phyloP scores from a whole-genome alignment of 2,329 filamentous ascomycete species.

The Pseudogymnoascus sp. region DNA sequence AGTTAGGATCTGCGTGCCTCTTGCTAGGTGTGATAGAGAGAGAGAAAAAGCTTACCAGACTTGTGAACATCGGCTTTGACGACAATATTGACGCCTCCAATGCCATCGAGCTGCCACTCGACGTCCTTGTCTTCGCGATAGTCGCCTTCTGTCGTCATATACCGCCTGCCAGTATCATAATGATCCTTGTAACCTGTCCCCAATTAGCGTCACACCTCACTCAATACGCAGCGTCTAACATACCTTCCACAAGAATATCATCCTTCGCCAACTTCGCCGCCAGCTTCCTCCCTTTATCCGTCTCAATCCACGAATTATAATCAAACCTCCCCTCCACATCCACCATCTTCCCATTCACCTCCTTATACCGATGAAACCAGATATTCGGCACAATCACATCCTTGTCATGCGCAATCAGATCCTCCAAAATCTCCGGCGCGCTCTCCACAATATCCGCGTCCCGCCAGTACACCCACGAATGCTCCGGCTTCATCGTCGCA shows the following conservation, averaged over 20 bases:
- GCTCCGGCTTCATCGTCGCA: slow-evolving; percentile 78
- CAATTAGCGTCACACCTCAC: slow-evolving; percentile 14
- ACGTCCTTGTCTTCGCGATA: slow-evolving; percentile 87
- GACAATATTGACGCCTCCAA: slow-evolving; percentile 93
- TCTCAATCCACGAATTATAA: slow-evolving; percentile 98
- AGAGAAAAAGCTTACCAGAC: slow-evolving; percentile 53
- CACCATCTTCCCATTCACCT: slow-evolving; percentile 50
- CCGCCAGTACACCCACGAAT: slow-evolving; percentile 98
- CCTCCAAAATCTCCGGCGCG: slow-evolving; percentile 78
- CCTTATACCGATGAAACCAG: slow-evolving; percentile 82
- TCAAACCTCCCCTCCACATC: slow-evolving; percentile 98
- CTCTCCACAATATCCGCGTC: slow-evolving; percentile 95
- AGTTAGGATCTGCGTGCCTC: background rate
- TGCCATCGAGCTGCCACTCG: slow-evolving; percentile 86
- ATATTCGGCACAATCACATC: slow-evolving; percentile 94
- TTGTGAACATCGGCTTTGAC: slow-evolving; percentile 97
- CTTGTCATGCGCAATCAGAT: slow-evolving; percentile 87
- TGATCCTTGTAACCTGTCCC: slow-evolving; percentile 71
- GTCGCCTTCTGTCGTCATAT: slow-evolving; percentile 88
- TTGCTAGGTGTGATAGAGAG: background rate
- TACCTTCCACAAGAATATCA: slow-evolving; percentile 72
- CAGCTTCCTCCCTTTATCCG: slow-evolving; percentile 71
- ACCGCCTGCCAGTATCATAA: slow-evolving; percentile 78
- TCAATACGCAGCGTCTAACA: too few species aligned
- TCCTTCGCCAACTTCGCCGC: slow-evolving; percentile 67